phyloP scores from a whole-genome alignment of 768 basidiomycete species.

The Cystobasidium onofrii region DNA sequence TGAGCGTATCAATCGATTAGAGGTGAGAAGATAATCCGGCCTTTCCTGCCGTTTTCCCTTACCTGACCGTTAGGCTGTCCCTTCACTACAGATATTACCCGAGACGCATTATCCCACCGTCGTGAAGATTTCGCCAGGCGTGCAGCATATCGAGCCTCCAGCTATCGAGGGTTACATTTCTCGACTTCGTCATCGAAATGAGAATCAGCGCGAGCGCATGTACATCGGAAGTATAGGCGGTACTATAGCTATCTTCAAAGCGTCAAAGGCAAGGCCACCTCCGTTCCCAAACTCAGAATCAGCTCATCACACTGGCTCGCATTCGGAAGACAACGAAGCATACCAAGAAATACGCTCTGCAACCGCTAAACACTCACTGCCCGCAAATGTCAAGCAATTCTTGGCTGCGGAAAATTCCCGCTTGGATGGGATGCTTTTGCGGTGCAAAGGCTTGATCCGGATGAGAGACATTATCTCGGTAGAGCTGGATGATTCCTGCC shows the following conservation, averaged over 20 bases:
- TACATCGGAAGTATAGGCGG: neutral
- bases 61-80: neutral
- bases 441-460: slow-evolving; percentile 3
- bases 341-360: neutral
- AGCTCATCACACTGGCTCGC: neutral
- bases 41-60: no score
- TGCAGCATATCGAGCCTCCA: slow-evolving; percentile 4
- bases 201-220: slow-evolving; percentile 4
- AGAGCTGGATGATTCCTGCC: neutral
- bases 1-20: slow-evolving; percentile 1
- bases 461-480: slow-evolving; percentile 3
- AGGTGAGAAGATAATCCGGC: neutral
- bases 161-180: slow-evolving; percentile 16
- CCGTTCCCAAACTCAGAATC: neutral
- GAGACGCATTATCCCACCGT: slow-evolving; percentile 13
- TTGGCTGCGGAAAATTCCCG: neutral
- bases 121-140: neutral
- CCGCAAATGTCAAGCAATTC: neutral
- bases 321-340: neutral
- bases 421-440: neutral
- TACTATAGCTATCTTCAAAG: neutral
- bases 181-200: slow-evolving; percentile 3
- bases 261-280: neutral
- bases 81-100: neutral
- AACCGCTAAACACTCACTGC: neutral